phyloP scores from a whole-genome alignment of 805 yeast genomes.

The Monosporozyma aerobia region DNA sequence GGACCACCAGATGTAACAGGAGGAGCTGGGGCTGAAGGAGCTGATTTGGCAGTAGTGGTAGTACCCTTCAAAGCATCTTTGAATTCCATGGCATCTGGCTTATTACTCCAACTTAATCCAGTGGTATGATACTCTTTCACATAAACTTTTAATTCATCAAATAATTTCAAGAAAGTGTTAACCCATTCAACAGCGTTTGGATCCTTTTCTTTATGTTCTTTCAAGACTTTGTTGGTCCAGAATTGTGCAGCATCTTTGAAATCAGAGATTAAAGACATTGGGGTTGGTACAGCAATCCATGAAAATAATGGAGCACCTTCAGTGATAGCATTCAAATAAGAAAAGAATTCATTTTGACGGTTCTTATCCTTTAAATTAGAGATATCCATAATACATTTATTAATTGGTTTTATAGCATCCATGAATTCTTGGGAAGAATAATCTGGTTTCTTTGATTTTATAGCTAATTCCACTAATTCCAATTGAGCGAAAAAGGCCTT shows the following conservation, averaged over 20 bases:
- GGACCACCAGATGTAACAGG: slow-evolving; percentile 33
- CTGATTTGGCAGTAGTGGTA: slow-evolving; percentile 14
- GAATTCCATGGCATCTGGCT: slow-evolving; percentile 46
- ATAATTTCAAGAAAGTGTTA: slow-evolving; percentile 47
- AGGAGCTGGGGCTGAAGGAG: slow-evolving; percentile 13
- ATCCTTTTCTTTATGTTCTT: slow-evolving; percentile 70
- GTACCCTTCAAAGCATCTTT: slow-evolving; percentile 24
- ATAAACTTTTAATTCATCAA: slow-evolving; percentile 62
- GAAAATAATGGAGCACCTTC: slow-evolving; percentile 88
- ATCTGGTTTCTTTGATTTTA: slow-evolving; percentile 57
- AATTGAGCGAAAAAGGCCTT: slow-evolving; percentile 52
- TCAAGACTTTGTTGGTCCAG: slow-evolving; percentile 85
- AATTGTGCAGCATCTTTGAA: slow-evolving; percentile 87
- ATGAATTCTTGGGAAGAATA: slow-evolving; percentile 43
- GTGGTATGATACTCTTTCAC: slow-evolving; percentile 71
- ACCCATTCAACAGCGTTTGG: slow-evolving; percentile 76
- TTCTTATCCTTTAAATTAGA: slow-evolving; percentile 63
- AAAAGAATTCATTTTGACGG: slow-evolving; percentile 53
- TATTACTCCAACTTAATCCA: slow-evolving; percentile 70
- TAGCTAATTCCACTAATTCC: slow-evolving; percentile 49
- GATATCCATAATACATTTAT: slow-evolving; percentile 47
- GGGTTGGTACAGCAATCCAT: slow-evolving; percentile 76
- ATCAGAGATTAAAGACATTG: slow-evolving; percentile 68
- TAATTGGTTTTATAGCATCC: slow-evolving; percentile 59
- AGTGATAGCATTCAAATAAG: slow-evolving; percentile 72